Conservation (phyloP, 495 filamentous ascomycete genomes). For the Penicillium canescens region DNA sequence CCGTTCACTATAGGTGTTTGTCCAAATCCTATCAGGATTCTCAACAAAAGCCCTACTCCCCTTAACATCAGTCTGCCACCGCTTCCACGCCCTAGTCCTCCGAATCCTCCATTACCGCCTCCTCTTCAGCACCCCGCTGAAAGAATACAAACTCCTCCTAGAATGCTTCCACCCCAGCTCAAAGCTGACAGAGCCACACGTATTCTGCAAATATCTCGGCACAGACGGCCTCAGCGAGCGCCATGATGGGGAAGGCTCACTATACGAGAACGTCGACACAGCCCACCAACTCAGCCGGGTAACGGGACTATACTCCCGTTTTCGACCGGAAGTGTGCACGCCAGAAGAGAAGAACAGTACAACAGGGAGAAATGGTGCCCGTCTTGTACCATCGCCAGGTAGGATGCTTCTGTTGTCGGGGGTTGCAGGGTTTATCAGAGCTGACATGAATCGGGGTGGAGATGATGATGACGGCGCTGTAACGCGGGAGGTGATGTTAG, state of each 20-base stretch:
- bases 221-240: conserved; percentile 52
- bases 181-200: conserved; percentile 66
- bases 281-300: conserved; percentile 36
- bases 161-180: conserved; percentile 76
- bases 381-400: conserved; percentile 18
- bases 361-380: conserved; percentile 17
- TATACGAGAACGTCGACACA: conserved; percentile 40
- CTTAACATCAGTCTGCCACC: conserved; percentile 60
- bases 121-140: conserved; percentile 51
- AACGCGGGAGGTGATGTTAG: conserved; percentile 62
- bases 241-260: conserved; percentile 33
- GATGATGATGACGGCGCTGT: conserved; percentile 3
- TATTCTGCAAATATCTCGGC: conserved; percentile 66
- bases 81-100: conserved; percentile 66
- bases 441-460: conserved; percentile 25
- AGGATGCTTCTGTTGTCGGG: conserved; percentile 11
- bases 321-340: conserved; percentile 54
- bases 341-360: conserved; percentile 34
- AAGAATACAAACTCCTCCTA: conserved; percentile 66
- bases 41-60: conserved; percentile 61
- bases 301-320: conserved; percentile 54
- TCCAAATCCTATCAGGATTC: conserved; percentile 62
- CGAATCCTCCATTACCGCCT: conserved; percentile 68
- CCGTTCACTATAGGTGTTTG: conserved; percentile 56
- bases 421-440: conserved; percentile 36